These are phyloP conservation scores for Nakazawaea siamensis DNA, from an alignment of 805 yeast genomes.

Conservation along the genomic window DNA sequence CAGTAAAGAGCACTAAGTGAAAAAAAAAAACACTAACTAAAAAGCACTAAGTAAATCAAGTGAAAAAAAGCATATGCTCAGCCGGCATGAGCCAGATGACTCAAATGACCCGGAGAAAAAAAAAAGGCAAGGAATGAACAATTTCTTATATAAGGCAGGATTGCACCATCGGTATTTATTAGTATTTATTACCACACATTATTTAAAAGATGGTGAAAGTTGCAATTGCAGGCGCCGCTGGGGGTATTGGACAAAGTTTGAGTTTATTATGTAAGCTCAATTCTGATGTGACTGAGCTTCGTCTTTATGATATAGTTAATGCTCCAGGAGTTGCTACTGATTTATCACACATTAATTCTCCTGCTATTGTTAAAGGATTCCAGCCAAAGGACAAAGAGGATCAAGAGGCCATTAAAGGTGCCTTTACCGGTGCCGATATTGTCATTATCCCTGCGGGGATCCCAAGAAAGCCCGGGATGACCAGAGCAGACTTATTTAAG, in stretches of 20 bases:
- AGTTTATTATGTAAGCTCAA: slow-evolving; percentile 43
- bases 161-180: no score
- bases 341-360: slow-evolving; percentile 36
- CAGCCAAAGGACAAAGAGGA: slow-evolving; percentile 21
- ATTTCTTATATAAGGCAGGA: no score
- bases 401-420: slow-evolving; percentile 29
- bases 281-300: slow-evolving; percentile 33
- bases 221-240: slow-evolving; percentile 11
- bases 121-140: no score
- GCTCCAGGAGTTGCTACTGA: slow-evolving; percentile 51
- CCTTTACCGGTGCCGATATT: slow-evolving; percentile 33
- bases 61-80: no score
- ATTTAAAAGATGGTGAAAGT: slow-evolving; percentile 11
- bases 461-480: slow-evolving; percentile 93
- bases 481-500: slow-evolving; percentile 81
- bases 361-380: slow-evolving; percentile 18
- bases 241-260: slow-evolving; percentile 44
- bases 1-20: no score
- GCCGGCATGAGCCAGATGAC: no score
- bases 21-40: no score
- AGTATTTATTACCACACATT: no score
- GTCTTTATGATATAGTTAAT: slow-evolving; percentile 46
- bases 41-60: no score
- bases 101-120: no score
- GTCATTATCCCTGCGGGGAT: slow-evolving; percentile 73